Conservation (phyloP, 108 stramenopile species). For the Skeletonema grethae region DNA sequence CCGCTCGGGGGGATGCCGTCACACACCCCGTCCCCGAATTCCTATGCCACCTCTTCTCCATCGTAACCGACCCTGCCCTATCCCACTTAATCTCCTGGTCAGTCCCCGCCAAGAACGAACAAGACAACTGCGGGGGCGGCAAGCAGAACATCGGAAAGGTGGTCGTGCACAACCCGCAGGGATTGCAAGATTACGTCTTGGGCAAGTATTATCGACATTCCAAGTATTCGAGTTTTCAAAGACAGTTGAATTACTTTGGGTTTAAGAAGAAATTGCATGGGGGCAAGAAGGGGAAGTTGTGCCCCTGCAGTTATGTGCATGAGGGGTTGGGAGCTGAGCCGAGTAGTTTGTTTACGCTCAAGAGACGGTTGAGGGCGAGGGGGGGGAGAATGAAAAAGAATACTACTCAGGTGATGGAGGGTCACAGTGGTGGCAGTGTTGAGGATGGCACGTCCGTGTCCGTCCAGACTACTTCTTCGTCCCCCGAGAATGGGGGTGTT, state of each 20-base stretch:
- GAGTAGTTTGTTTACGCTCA: conserved; percentile 35
- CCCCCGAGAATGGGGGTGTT: not conserved
- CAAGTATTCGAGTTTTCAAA: conserved; percentile 51
- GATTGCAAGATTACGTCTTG: conserved; percentile 40
- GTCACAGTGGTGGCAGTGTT: not conserved
- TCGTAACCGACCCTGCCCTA: conserved; percentile 38
- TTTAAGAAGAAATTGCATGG: conserved; percentile 57
- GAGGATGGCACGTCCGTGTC: not conserved
- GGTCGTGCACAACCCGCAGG: conserved; percentile 45
- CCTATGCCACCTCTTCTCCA: conserved; percentile 54
- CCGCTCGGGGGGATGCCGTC: not conserved
- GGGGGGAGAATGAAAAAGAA: not conserved
- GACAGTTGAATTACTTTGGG: conserved; percentile 64
- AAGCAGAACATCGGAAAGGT: conserved; percentile 37
- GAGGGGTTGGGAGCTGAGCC: conserved; percentile 31
- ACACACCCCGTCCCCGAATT: conserved; percentile 54
- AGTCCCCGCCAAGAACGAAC: conserved; percentile 29
- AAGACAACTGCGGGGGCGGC: conserved; percentile 21
- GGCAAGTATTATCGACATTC: conserved; percentile 61
- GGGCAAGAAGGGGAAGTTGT: conserved; percentile 44
- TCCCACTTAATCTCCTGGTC: conserved; percentile 42
- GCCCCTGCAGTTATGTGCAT: conserved; percentile 56
- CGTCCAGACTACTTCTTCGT: not conserved
- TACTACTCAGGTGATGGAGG: no score
- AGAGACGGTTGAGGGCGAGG: conserved; percentile 23